A percentile compares a stretch with the other conserved stretches of the same genome.
Evolutionary conservation across 192 early-diverging fungal genomes (phyloP).

Genomic region (Backusella circina): DNA sequence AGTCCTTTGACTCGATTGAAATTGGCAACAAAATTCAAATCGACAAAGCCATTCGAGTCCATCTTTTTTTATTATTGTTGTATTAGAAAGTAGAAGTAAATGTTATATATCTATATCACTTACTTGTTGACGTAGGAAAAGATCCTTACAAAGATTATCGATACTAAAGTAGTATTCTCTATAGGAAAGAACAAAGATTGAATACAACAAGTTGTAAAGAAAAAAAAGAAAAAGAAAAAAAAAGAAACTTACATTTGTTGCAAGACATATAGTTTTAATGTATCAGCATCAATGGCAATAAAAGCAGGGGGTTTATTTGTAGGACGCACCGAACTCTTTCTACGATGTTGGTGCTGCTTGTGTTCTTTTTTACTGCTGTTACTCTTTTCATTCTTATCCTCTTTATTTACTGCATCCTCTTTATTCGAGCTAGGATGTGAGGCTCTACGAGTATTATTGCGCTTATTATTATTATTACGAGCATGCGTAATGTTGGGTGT

Average conservation of each 20-base stretch:
- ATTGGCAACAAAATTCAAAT: conserved; percentile 68
- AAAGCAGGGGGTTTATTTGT: not conserved
- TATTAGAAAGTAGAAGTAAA: not conserved
- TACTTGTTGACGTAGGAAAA: conserved; percentile 75
- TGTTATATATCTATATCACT: not conserved
- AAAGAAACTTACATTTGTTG: conserved; percentile 43
- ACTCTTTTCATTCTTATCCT: not conserved
- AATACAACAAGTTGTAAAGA: not conserved
- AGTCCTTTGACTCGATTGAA: conserved; percentile 88
- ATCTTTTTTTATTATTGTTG: conserved; percentile 39
- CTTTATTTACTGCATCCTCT: not conserved
- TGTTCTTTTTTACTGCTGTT: not conserved
- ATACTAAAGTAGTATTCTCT: conserved; percentile 95
- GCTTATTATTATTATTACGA: not conserved
- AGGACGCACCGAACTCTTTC: conserved; percentile 15
- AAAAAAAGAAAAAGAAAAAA: not conserved
- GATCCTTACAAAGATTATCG: conserved; percentile 95
- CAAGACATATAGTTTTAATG: conserved; percentile 53
- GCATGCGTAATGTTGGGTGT: conserved; percentile 29
- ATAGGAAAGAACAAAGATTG: not conserved
- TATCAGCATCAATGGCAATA: conserved; percentile 32
- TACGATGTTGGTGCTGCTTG: not conserved
- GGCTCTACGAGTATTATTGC: not conserved
- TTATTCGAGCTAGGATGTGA: not conserved
- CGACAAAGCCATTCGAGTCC: conserved; percentile 82